Conservation (phyloP, 805 yeast species). For the Teunomyces stri region DNA sequence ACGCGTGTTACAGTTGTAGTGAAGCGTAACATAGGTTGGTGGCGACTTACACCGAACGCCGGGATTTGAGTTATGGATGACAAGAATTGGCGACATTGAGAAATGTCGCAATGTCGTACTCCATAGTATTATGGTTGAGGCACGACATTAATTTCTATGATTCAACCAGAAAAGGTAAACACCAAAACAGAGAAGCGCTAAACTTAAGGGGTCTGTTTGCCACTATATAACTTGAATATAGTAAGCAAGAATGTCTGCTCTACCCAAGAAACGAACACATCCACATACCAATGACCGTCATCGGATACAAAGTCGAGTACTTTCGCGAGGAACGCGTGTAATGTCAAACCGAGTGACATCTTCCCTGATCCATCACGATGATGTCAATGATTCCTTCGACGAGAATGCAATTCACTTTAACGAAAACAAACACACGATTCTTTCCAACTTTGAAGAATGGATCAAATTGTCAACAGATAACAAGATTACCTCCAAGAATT, state of each 20-base stretch:
- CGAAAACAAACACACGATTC: conserved; percentile 41
- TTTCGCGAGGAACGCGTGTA: conserved; percentile 6
- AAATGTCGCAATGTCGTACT: conserved; percentile 1
- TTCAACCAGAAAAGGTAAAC: neutral
- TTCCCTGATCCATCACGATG: conserved; percentile 3
- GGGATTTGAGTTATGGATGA: neutral
- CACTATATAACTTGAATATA: neutral
- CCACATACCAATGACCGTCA: conserved; percentile 4
- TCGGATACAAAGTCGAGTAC: conserved; percentile 1
- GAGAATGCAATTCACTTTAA: conserved; percentile 43
- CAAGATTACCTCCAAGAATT: conserved; percentile 77
- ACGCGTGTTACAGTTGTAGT: neutral
- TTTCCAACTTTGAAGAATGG: conserved; percentile 49
- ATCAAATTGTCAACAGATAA: conserved; percentile 44
- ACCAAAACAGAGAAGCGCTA: neutral
- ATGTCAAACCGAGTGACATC: conserved; percentile 12
- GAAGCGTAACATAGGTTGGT: conserved; percentile 1
- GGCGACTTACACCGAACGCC: conserved; percentile 1
- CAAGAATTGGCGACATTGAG: neutral
- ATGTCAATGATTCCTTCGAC: conserved; percentile 14
- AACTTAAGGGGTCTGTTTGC: neutral
- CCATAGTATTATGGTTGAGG: too few species aligned
- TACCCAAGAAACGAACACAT: conserved; percentile 12
- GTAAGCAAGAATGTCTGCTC: conserved; percentile 5
- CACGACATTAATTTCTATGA: neutral